Conservation (phyloP, 768 basidiomycete genomes). For the Rhizopogon salebrosus region DNA sequence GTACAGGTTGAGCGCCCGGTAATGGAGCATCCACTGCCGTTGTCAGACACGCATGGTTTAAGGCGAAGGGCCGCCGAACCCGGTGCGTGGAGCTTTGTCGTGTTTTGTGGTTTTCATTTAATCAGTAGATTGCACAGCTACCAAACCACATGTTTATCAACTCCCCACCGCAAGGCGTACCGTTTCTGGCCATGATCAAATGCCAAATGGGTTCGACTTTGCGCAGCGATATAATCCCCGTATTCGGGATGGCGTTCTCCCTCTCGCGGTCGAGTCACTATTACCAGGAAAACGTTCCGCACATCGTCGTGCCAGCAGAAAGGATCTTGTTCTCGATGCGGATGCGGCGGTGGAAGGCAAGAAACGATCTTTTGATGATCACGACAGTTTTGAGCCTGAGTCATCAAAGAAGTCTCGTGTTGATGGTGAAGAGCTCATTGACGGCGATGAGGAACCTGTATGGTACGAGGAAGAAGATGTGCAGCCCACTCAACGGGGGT, state of each 20-base stretch:
- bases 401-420: constrained; percentile 49
- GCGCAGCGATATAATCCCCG: constrained; percentile 35
- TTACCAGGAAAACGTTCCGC: constrained; percentile 13
- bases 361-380: constrained; percentile 42
- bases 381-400: constrained; percentile 37
- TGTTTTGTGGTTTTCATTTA: constrained; percentile 17
- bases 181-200: constrained; percentile 10
- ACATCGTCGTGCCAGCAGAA: constrained; percentile 28
- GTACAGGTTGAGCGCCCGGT: constrained; percentile 19
- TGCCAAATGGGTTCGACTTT: constrained; percentile 20
- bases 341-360: constrained; percentile 24
- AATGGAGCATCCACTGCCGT: constrained; percentile 23
- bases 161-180: constrained; percentile 8
- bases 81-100: constrained; percentile 31
- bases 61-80: constrained; percentile 42
- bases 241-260: constrained; percentile 8
- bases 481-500: constrained; percentile 31
- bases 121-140: constrained; percentile 25
- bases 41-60: constrained; percentile 32
- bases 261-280: constrained; percentile 4
- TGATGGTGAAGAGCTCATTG: constrained; percentile 43
- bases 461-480: constrained; percentile 29
- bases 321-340: constrained; percentile 18
- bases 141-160: constrained; percentile 15
- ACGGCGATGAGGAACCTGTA: constrained; percentile 44